Conservation (phyloP, 2,329 filamentous ascomycete species). For the Pyrenochaeta sp. region DNA sequence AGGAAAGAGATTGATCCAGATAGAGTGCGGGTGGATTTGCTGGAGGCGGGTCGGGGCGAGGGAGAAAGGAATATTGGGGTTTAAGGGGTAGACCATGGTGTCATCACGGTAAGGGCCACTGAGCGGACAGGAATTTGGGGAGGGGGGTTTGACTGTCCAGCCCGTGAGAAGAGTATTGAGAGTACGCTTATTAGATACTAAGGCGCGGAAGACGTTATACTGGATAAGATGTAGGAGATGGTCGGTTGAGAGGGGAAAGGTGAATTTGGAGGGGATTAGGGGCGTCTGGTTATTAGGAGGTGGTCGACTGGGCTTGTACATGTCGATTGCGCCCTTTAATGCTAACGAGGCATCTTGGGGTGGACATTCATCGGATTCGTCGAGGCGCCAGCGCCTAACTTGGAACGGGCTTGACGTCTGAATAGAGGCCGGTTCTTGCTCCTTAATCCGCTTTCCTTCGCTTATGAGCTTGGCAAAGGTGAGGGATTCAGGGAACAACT, state of each 20-base stretch:
- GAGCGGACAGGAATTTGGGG: constrained; percentile 8
- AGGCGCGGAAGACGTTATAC: constrained; percentile 50
- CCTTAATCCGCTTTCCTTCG: constrained; percentile 1
- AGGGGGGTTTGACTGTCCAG: constrained; percentile 6
- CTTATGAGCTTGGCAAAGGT: neutral
- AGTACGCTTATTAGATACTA: constrained; percentile 42
- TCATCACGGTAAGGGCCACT: constrained; percentile 8
- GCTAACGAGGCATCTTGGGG: neutral
- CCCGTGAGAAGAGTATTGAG: constrained; percentile 20
- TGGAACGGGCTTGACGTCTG: constrained; percentile 2
- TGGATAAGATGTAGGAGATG: constrained; percentile 48
- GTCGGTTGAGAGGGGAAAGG: constrained; percentile 20
- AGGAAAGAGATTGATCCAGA: constrained; percentile 63
- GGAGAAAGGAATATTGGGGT: constrained; percentile 12
- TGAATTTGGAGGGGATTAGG: constrained; percentile 3
- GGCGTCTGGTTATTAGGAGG: neutral
- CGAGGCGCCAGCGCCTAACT: constrained; percentile 4
- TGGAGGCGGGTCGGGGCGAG: constrained; percentile 62
- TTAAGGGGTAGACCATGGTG: constrained; percentile 9
- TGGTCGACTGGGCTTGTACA: neutral
- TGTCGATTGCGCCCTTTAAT: neutral
- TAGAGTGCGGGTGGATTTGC: constrained; percentile 59
- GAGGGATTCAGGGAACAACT: neutral
- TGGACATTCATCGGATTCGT: neutral
- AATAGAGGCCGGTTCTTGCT: neutral